Conservation (phyloP, 176 grass and related monocot genomes). For the maize (Zea mays) region Zm-B73-REFERENCE-NAM-5.0 NC_050102.1:41745001-41745500, state of each 20-base stretch:
- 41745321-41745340: not conserved
- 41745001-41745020: not conserved
- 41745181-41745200: not conserved
- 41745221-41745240: not conserved
- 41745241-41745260: conserved; percentile 27
- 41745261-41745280: conserved; percentile 55
- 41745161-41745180: not conserved
- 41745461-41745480: no score
- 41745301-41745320: conserved; percentile 16
- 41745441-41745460: no score
- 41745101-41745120: not conserved
- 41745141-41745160: not conserved
- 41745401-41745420: not conserved
- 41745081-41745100: not conserved
- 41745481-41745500: no score
- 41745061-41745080: not conserved
- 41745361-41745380: not conserved
- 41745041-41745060: not conserved
- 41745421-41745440: not conserved
- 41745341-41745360: not conserved
- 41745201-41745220: not conserved
- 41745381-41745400: not conserved
- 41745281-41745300: conserved; percentile 50
- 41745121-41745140: no score
- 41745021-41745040: not conserved